phyloP scores from a whole-genome alignment of 2,329 filamentous ascomycete genomes.

The Aspergillus pseudoglaucus region DNA sequence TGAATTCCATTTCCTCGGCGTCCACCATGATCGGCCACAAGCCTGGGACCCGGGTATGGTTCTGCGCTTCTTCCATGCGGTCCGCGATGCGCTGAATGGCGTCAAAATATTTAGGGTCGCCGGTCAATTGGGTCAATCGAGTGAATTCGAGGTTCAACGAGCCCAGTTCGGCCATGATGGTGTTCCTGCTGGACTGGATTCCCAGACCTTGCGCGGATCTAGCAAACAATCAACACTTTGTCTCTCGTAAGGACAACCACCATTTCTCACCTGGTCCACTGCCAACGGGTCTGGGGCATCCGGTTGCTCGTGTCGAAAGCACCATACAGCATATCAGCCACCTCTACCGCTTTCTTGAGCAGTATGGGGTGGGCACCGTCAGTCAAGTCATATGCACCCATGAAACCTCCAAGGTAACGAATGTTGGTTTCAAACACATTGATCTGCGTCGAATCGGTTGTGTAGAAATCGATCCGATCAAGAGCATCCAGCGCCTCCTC shows the following conservation, averaged over 20 bases:
- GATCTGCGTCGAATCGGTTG: conserved; percentile 59
- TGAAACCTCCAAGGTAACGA: conserved; percentile 77
- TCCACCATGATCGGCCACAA: conserved; percentile 75
- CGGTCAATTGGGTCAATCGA: conserved; percentile 75
- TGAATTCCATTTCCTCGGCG: conserved; percentile 31
- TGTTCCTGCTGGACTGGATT: conserved; percentile 51
- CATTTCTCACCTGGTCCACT: conserved; percentile 58
- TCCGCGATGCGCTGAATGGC: conserved; percentile 79
- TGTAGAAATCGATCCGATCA: conserved; percentile 74
- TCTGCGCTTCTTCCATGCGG: conserved; percentile 67
- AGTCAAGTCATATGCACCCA: conserved; percentile 81
- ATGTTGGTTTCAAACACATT: conserved; percentile 91
- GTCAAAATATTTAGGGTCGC: conserved; percentile 78
- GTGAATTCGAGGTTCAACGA: conserved; percentile 88
- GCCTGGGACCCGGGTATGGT: conserved; percentile 63
- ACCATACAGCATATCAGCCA: conserved; percentile 73
- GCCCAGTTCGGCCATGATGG: conserved; percentile 65
- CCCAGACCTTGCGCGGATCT: conserved; percentile 24
- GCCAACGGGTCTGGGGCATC: conserved; percentile 78
- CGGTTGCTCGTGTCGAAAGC: conserved; percentile 88
- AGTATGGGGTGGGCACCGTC: conserved; percentile 63
- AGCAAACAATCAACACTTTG: neutral
- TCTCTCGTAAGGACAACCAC: neutral
- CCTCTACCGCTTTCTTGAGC: conserved; percentile 70
- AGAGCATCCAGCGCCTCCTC: conserved; percentile 67